A percentile compares a stretch with the other conserved stretches of the same genome.
phyloP scores from a whole-genome alignment of 768 basidiomycete genomes.

The Lactarius sp. region DNA sequence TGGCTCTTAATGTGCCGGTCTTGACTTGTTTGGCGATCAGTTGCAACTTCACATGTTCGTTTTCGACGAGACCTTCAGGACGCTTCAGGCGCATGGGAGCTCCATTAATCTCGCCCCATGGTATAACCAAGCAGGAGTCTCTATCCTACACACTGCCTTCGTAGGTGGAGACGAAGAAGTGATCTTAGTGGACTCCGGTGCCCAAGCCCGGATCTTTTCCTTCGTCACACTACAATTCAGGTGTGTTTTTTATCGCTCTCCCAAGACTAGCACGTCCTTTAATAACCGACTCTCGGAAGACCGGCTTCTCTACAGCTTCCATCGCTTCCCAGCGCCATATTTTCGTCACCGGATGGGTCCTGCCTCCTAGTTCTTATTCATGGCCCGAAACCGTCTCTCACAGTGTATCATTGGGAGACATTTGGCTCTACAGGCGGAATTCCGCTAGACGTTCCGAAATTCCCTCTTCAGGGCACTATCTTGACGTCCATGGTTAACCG shows the following conservation, averaged over 20 bases:
- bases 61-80: constrained; percentile 41
- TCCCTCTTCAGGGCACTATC: constrained; percentile 27
- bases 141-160: constrained; percentile 39
- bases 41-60: constrained; percentile 41
- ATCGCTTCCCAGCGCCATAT: constrained; percentile 33
- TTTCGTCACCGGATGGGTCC: constrained; percentile 51
- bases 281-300: constrained; percentile 29
- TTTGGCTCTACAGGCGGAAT: constrained; percentile 50
- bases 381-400: constrained; percentile 25
- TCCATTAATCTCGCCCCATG: constrained; percentile 39
- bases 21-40: constrained; percentile 9
- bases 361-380: constrained; percentile 40
- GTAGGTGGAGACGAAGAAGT: constrained; percentile 50
- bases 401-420: constrained; percentile 50
- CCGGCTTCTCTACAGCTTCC: constrained; percentile 42
- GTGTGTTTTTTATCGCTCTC: constrained; percentile 31
- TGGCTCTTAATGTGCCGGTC: not conserved
- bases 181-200: constrained; percentile 42
- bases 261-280: not conserved
- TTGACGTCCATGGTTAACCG: constrained; percentile 46
- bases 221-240: constrained; percentile 49
- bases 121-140: constrained; percentile 33
- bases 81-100: constrained; percentile 41
- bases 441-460: constrained; percentile 31
- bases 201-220: constrained; percentile 47